Percentiles rank a stretch among this genome's conserved stretches.
phyloP scores from a whole-genome alignment of 1,284 basidiomycete genomes.

The Ustilago cynodontis region DNA sequence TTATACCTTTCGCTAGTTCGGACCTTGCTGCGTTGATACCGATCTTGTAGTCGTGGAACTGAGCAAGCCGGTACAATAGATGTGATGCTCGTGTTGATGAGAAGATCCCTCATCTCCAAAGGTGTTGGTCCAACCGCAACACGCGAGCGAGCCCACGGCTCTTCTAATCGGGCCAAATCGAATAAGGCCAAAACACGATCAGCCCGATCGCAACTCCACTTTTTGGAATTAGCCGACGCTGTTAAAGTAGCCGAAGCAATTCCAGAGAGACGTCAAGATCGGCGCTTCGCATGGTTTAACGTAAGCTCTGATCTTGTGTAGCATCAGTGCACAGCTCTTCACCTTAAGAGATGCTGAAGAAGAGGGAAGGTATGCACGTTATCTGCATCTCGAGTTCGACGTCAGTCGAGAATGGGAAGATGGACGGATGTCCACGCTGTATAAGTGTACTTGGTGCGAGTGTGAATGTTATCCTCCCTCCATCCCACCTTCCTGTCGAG shows the following conservation, averaged over 20 bases:
- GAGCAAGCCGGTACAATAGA: neutral
- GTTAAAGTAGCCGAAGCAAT: neutral
- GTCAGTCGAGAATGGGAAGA: too few species aligned
- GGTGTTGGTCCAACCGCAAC: constrained; percentile 37
- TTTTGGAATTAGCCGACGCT: constrained; percentile 4
- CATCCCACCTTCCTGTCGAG: too few species aligned
- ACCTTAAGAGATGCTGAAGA: neutral
- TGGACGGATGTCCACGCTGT: neutral
- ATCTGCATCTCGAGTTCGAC: neutral
- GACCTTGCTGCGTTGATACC: too few species aligned
- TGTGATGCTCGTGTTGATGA: neutral
- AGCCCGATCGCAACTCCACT: neutral
- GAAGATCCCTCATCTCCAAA: neutral
- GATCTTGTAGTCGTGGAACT: too few species aligned
- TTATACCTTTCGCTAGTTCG: neutral
- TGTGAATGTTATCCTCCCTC: too few species aligned
- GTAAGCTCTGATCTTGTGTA: constrained; percentile 22
- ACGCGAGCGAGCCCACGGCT: constrained; percentile 2
- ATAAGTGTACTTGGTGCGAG: too few species aligned
- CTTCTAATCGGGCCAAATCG: constrained; percentile 12
- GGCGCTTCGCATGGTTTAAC: constrained; percentile 24
- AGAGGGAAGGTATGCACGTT: neutral
- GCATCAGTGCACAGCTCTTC: neutral
- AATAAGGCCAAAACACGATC: neutral
- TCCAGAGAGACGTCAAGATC: constrained; percentile 35